These are phyloP conservation scores for Castanea sativa DNA, from an alignment of 306 rosid species.

Conservation along the genomic window DNA sequence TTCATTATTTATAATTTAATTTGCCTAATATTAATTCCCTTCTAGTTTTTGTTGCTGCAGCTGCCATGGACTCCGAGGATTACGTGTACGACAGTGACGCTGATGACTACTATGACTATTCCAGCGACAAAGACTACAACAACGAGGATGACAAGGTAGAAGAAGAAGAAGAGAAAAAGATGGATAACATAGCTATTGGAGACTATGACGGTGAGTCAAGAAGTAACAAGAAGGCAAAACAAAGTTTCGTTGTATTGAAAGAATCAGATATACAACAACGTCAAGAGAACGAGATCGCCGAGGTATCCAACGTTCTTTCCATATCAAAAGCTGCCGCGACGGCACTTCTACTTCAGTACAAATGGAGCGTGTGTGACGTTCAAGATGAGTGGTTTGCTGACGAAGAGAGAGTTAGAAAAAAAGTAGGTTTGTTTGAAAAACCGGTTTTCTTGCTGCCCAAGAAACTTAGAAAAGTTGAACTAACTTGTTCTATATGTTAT, in stretches of 20 bases:
- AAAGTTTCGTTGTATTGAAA: not conserved
- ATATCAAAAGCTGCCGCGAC: not conserved
- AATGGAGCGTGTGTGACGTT: not conserved
- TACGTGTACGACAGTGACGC: too few relatives aligned
- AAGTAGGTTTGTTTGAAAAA: not conserved
- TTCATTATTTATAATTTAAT: too few relatives aligned
- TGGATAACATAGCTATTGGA: not conserved
- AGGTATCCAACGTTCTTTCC: not conserved
- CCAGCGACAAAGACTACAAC: too few relatives aligned
- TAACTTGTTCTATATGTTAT: not conserved
- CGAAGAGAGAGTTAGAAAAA: conserved; percentile 4
- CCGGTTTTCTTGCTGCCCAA: not conserved
- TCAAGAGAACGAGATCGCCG: not conserved
- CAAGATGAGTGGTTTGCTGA: conserved; percentile 9
- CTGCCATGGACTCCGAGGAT: too few relatives aligned
- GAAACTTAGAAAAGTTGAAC: not conserved
- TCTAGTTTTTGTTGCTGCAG: too few relatives aligned
- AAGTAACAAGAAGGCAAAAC: not conserved
- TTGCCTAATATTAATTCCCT: too few relatives aligned
- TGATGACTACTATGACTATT: too few relatives aligned
- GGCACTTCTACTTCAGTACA: not conserved
- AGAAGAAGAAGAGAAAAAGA: too few relatives aligned
- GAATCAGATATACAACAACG: conserved; percentile 1
- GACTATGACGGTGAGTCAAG: not conserved
- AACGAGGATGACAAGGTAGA: too few relatives aligned